A percentile compares a stretch with the other conserved stretches of the same genome.
Conservation (phyloP, 805 yeast species). For the Hagleromyces aurorensis region DNA sequence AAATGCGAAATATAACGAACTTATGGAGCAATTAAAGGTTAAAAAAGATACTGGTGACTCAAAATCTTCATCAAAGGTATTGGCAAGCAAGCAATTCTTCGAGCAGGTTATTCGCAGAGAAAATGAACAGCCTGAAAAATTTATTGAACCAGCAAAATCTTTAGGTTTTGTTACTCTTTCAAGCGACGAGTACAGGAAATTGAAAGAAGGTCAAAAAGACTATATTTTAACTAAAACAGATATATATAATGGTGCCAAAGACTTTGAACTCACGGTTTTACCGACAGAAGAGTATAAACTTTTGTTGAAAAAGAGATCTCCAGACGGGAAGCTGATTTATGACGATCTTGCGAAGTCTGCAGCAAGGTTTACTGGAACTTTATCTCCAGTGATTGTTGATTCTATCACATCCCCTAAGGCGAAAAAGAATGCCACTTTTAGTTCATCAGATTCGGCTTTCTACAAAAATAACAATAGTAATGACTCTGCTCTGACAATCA, state of each 20-base stretch:
- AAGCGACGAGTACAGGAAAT: conserved; percentile 29
- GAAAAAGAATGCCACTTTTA: no score
- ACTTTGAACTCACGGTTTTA: conserved; percentile 37
- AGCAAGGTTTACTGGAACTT: conserved; percentile 27
- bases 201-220: conserved; percentile 27
- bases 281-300: conserved; percentile 38
- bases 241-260: conserved; percentile 32
- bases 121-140: conserved; percentile 20
- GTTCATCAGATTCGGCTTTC: no score
- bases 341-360: conserved; percentile 32
- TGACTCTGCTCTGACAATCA: conserved; percentile 18
- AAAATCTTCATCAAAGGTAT: conserved; percentile 23
- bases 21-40: conserved; percentile 4
- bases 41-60: conserved; percentile 5
- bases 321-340: conserved; percentile 19
- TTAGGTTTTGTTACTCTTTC: conserved; percentile 31
- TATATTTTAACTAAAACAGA: conserved; percentile 29
- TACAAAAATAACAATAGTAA: no score
- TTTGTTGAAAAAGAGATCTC: conserved; percentile 26
- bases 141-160: conserved; percentile 29
- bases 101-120: conserved; percentile 28
- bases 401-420: conserved; percentile 2
- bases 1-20: conserved; percentile 9
- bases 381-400: conserved; percentile 25
- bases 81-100: conserved; percentile 31